Percentiles rank a stretch among this genome's conserved stretches.
phyloP scores from a whole-genome alignment of 2,329 filamentous ascomycete species.

The Aureobasidium namibiae region DNA sequence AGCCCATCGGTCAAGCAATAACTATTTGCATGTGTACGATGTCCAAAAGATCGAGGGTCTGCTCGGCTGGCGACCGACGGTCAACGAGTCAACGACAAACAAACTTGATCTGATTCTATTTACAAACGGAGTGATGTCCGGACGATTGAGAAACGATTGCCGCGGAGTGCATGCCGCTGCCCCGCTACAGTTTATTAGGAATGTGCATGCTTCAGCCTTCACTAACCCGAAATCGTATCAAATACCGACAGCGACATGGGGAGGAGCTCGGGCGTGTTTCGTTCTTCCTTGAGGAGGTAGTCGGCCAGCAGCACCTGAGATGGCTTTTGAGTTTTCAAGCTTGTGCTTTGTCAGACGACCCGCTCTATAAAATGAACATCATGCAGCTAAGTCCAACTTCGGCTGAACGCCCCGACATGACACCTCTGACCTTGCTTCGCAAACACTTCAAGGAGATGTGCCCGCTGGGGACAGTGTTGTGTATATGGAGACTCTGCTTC shows the following conservation, averaged over 20 bases:
- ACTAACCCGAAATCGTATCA: not conserved
- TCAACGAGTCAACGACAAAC: too few relatives aligned
- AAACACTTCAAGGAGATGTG: not conserved
- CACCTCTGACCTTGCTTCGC: not conserved
- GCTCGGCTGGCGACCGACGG: not conserved
- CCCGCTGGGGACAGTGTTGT: not conserved
- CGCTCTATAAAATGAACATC: not conserved
- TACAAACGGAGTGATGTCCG: not conserved
- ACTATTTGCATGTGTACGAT: not conserved
- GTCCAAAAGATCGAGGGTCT: not conserved
- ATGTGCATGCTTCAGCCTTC: not conserved
- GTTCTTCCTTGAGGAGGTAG: not conserved
- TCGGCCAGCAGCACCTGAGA: not conserved
- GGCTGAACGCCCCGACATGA: not conserved
- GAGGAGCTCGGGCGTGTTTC: not conserved
- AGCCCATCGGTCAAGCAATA: not conserved
- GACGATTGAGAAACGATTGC: not conserved
- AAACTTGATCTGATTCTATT: too few relatives aligned
- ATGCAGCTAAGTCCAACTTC: not conserved
- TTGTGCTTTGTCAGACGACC: not conserved
- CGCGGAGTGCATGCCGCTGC: not conserved
- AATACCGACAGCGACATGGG: not conserved
- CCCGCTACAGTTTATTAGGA: not conserved
- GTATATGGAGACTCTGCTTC: not conserved
- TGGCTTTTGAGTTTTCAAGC: not conserved